Evolutionary conservation across 208 protist genomes (phyloP), one percentile per base, ranked within the genome.

Genomic region (Leishmania tropica): DNA sequence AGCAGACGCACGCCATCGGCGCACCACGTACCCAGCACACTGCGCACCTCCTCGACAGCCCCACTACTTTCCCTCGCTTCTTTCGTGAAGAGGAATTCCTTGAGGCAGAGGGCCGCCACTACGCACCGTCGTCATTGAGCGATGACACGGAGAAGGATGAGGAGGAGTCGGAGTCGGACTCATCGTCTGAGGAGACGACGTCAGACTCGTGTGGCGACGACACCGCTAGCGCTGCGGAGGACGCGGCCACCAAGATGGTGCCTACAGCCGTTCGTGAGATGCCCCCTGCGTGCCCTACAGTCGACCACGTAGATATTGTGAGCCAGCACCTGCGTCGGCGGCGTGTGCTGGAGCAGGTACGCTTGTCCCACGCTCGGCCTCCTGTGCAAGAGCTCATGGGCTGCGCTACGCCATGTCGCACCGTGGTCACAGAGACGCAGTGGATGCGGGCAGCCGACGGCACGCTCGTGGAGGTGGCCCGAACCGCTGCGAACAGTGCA

Each of bases 41-140:
- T 58, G 80, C 82, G 21, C 93, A 94, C 76, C 48, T 82, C 31
- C 94, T 97, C 67, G 78, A 82, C 53, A 87, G 90, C n/a, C 79
- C 81, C 24, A 95, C 90, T 37, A 94, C 81, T 1, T 96, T 97
- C 80, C 83, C 94, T 2, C 87, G 91, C 74, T 97, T 92, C 80
- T 87, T 92, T 28, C 45, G 72, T 11, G 80, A 87, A 65, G 83
- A 90, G 13, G 83, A 86, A 10, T 86, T 86, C 42, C 88, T 89
- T 31, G 83, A 67, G 17, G 71, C 58, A 45, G 94, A 97, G 83
- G 78, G 75, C 58, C 48, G 76, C 8, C 88, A 87, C 78, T 96
- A 92, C 73, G 87, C 90, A 76, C 89, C 91, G n/a, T 84, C 90
- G 5, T 92, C 92, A 0, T 84, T 87, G 3, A 80, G 86, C 65